Evolutionary conservation across 768 basidiomycete genomes (phyloP), one percentile per base, ranked within the genome.

Genomic region (Lentinula sp.): DNA sequence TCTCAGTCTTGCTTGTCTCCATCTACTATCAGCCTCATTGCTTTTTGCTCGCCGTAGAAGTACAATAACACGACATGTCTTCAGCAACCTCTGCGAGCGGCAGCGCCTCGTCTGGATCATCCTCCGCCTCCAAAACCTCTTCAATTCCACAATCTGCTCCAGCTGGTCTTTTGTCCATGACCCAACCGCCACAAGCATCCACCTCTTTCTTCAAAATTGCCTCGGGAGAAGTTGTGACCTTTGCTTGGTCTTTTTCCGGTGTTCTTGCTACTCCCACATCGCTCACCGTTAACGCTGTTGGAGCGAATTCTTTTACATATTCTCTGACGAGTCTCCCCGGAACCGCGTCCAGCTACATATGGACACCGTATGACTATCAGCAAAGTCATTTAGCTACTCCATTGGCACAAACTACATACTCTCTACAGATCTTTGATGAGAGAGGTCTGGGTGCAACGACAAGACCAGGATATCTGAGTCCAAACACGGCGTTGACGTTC

Each of bases 191-290:
- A 0, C 82, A 86, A 64, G 89, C 89, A 8, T 82, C 85, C 37
- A 87, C 89, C 2, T 91, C 92, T 23, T 96, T 85, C 78, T 96
- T 85, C 79, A 94, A 95, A 81, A 89, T 97, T 69, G 90, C 92
- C 0, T 75, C 76, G 1, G 78, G 77, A 54, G 81, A 91, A 64
- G 75, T 78, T 62, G 84, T 97, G 69, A 96, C 93, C 21, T 92
- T 97, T 71, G 95, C 81, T 10, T 97, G 94, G 95, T 93, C 93
- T 73, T 82, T 93, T 67, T 92, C 91, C 15, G 79, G 79, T 61
- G 76, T 98, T 45, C 74, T 88, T 65, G 82, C 78, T 45, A 86
- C 82, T 0, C 94, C 94, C 0, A 83, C 85, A 3, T 78, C 79
- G 65, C 81, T 96, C 62, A 95, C 94, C 13, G 79, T 96, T 63